A percentile compares a stretch with the other conserved stretches of the same genome.
Evolutionary conservation across 2,329 filamentous ascomycete species (phyloP).

Genomic region (Arthrobotrys conoides): DNA sequence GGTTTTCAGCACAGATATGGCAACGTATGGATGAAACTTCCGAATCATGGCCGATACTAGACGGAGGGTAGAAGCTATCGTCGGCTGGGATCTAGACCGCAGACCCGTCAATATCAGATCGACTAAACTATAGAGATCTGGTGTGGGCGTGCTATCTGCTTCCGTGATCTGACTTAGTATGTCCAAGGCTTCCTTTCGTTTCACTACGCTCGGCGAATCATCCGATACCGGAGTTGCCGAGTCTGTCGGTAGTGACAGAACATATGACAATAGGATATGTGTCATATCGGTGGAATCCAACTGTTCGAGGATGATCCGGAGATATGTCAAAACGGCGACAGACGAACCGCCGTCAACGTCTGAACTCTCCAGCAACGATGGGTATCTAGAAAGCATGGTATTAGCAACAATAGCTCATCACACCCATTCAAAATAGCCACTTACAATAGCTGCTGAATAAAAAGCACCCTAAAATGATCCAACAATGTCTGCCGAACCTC

Average conservation of each 20-base stretch:
- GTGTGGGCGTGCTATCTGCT: constrained; percentile 82
- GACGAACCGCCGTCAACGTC: constrained; percentile 97
- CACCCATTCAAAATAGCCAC: constrained; percentile 65
- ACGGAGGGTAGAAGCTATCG: constrained; percentile 88
- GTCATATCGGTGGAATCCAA: constrained; percentile 95
- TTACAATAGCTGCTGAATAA: constrained; percentile 91
- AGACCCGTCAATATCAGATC: constrained; percentile 90
- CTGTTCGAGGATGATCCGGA: constrained; percentile 89
- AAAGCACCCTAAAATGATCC: constrained; percentile 97
- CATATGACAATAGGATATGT: constrained; percentile 91
- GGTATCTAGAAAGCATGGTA: constrained; percentile 75
- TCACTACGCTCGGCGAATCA: constrained; percentile 73
- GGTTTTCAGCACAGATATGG: constrained; percentile 80
- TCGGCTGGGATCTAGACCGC: constrained; percentile 86
- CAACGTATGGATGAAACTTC: constrained; percentile 88
- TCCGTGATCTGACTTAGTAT: constrained; percentile 75
- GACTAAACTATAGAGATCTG: constrained; percentile 90
- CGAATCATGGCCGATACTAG: constrained; percentile 87
- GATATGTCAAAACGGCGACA: constrained; percentile 92
- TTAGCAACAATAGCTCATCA: constrained; percentile 38
- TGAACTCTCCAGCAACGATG: constrained; percentile 94
- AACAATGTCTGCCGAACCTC: constrained; percentile 94
- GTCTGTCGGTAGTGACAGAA: constrained; percentile 82
- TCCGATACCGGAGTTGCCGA: constrained; percentile 69
- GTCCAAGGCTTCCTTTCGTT: constrained; percentile 89